These are phyloP conservation scores for Hyphodiscus sp. DNA, from an alignment of 2,329 filamentous ascomycete genomes.

Conservation along the genomic window DNA sequence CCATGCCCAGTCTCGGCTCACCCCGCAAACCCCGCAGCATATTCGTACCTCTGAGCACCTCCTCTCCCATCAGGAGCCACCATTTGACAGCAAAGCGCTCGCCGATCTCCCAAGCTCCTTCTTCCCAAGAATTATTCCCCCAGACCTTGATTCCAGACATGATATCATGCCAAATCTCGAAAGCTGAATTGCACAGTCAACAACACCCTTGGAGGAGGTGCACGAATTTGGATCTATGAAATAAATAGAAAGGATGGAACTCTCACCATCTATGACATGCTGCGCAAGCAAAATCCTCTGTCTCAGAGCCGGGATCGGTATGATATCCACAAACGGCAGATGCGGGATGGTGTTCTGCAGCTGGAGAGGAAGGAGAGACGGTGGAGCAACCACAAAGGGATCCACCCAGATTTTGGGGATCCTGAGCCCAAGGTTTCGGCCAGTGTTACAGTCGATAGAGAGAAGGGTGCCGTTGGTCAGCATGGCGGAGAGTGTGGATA, in stretches of 20 bases:
- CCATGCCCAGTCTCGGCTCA: not conserved
- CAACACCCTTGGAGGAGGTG: slow-evolving; percentile 77
- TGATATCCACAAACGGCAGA: not conserved
- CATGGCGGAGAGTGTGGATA: not conserved
- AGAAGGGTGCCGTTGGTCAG: not conserved
- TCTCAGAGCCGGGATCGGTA: not conserved
- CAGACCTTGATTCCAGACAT: slow-evolving; percentile 21
- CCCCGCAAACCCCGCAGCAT: slow-evolving; percentile 19
- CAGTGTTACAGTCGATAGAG: not conserved
- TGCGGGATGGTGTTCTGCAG: not conserved
- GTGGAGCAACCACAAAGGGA: not conserved
- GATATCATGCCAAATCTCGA: not conserved
- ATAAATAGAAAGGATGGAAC: slow-evolving; percentile 38
- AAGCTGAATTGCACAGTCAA: slow-evolving; percentile 70
- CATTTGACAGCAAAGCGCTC: slow-evolving; percentile 23
- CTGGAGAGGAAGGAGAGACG: not conserved
- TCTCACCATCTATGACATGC: not conserved
- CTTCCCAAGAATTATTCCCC: slow-evolving; percentile 27
- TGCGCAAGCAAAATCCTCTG: not conserved
- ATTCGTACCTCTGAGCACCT: slow-evolving; percentile 25
- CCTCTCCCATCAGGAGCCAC: slow-evolving; percentile 27
- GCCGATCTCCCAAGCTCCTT: slow-evolving; percentile 26
- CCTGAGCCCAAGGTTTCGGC: not conserved
- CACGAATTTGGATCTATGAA: too few relatives aligned
- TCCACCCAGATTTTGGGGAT: not conserved